A percentile compares a stretch with the other conserved stretches of the same genome.
Evolutionary conservation across 208 protist genomes (phyloP).

Genomic region (Acanthamoeba triangularis): DNA sequence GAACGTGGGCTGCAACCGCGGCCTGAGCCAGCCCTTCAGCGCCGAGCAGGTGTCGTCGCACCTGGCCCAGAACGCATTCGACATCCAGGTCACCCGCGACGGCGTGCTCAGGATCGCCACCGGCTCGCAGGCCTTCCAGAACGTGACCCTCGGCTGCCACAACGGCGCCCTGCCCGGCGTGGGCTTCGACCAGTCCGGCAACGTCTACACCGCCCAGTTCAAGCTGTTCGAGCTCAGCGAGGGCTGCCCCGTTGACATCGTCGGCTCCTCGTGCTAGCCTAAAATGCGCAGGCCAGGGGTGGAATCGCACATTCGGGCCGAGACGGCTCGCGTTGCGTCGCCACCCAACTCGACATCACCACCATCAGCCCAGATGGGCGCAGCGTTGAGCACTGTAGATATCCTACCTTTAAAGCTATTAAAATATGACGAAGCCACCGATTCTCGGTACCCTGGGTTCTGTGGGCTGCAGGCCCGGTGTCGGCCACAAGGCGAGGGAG

Average conservation of each 20-base stretch:
- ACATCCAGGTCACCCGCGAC: not conserved
- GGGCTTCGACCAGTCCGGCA: constrained; percentile 16
- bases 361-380: too few species aligned
- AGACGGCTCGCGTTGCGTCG: too few species aligned
- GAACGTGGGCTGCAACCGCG: constrained; percentile 11
- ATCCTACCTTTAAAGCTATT: too few species aligned
- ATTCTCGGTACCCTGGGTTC: too few species aligned
- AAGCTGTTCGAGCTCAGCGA: not conserved
- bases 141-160: constrained; percentile 22
- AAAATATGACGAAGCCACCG: too few species aligned
- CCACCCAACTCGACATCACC: too few species aligned
- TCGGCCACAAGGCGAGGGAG: not conserved
- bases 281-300: too few species aligned
- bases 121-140: not conserved
- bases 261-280: constrained; percentile 24
- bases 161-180: constrained; percentile 6
- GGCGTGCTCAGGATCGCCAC: not conserved
- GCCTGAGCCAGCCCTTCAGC: not conserved
- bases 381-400: too few species aligned
- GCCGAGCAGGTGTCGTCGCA: not conserved
- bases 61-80: constrained; percentile 9
- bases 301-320: too few species aligned
- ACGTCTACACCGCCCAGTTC: constrained; percentile 35
- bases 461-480: too few species aligned
- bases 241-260: not conserved